Conservation (phyloP, 2,329 filamentous ascomycete genomes). For the Pseudogymnoascus sp. region DNA sequence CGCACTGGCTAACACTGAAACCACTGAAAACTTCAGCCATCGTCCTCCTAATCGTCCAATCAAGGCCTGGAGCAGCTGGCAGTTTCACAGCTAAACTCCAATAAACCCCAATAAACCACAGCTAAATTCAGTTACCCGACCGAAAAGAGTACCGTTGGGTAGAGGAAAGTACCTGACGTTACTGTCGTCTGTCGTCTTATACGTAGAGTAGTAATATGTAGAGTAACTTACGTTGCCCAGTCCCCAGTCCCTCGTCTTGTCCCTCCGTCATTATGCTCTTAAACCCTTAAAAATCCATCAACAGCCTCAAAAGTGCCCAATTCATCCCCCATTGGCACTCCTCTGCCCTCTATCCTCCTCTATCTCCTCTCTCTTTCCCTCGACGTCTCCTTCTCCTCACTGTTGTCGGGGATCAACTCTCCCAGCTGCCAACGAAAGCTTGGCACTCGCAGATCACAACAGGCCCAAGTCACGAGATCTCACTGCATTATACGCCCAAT, state of each 20-base stretch:
- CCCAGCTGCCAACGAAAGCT: not conserved
- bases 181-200: not conserved
- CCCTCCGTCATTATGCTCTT: not conserved
- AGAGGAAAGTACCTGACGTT: not conserved
- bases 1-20: not conserved
- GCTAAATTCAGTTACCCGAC: conserved; percentile 6
- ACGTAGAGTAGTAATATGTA: not conserved
- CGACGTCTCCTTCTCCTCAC: not conserved
- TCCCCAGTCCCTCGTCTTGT: no score
- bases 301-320: conserved; percentile 7
- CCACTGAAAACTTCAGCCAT: not conserved
- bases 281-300: conserved; percentile 2
- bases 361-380: not conserved
- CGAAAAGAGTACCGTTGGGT: not conserved
- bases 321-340: not conserved
- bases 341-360: not conserved
- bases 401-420: not conserved
- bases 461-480: conserved; percentile 6
- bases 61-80: not conserved
- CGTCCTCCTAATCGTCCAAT: not conserved
- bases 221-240: not conserved
- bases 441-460: conserved; percentile 1
- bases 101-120: not conserved
- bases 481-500: not conserved
- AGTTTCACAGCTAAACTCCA: not conserved